Evolutionary conservation across 129 eudicot species (phyloP).

Genomic region (Oenanthe sinensis): DNA sequence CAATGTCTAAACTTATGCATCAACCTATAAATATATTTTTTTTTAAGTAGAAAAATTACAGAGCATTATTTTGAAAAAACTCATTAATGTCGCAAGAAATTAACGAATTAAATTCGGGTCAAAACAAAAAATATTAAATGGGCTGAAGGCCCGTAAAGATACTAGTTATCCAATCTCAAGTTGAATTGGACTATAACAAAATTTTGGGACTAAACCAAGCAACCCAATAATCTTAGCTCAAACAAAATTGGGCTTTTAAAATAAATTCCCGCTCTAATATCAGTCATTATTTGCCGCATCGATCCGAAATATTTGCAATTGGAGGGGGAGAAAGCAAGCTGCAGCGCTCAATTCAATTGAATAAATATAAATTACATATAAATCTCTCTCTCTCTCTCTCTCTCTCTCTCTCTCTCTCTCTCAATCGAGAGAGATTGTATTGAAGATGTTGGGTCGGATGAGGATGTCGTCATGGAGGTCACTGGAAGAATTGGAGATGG

Average conservation of each 20-base stretch:
- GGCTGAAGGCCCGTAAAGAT: too few relatives aligned
- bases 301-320: not conserved
- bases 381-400: not conserved
- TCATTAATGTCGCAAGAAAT: too few relatives aligned
- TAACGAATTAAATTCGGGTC: too few relatives aligned
- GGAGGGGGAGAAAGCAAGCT: not conserved
- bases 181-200: not conserved
- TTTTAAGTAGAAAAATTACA: too few relatives aligned
- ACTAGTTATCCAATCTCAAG: too few relatives aligned
- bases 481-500: slow-evolving; percentile 51
- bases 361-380: not conserved
- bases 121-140: too few relatives aligned
- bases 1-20: too few relatives aligned
- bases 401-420: too few relatives aligned
- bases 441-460: slow-evolving; percentile 54
- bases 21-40: too few relatives aligned
- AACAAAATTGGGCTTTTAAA: not conserved
- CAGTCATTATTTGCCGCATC: slow-evolving; percentile 2
- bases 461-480: slow-evolving; percentile 52
- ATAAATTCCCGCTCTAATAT: not conserved
- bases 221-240: not conserved
- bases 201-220: not conserved
- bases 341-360: not conserved
- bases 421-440: slow-evolving; percentile 4
- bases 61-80: too few relatives aligned